Evolutionary conservation across 495 filamentous ascomycete genomes (phyloP).

Genomic region (Parathielavia hyrcaniae): DNA sequence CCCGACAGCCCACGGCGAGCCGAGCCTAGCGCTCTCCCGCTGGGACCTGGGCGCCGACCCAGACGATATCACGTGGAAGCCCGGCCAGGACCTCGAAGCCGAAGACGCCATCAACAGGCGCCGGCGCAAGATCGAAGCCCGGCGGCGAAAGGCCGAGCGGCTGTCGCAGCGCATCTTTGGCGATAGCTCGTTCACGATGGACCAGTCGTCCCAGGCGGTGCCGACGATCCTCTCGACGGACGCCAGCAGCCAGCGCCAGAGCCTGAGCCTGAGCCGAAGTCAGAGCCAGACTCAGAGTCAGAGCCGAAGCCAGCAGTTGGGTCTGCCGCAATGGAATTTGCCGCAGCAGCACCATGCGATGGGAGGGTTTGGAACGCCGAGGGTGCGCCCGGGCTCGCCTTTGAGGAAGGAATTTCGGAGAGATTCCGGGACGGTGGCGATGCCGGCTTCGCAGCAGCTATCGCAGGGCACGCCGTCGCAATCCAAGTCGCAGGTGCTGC

Average conservation of each 20-base stretch:
- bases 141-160: constrained; percentile 16
- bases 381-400: constrained; percentile 11
- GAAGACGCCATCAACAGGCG: constrained; percentile 19
- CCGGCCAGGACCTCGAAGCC: constrained; percentile 12
- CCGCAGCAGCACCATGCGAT: not conserved
- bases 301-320: not conserved
- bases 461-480: constrained; percentile 17
- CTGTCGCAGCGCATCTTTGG: constrained; percentile 22
- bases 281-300: constrained; percentile 10
- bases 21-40: constrained; percentile 14
- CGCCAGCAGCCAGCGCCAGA: constrained; percentile 5
- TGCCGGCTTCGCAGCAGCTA: not conserved
- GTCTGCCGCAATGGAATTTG: constrained; percentile 4
- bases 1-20: constrained; percentile 10
- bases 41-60: constrained; percentile 24
- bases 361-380: constrained; percentile 6
- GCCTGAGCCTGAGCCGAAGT: not conserved
- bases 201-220: not conserved
- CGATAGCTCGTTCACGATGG: constrained; percentile 1
- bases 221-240: constrained; percentile 12
- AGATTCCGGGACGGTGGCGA: constrained; percentile 3
- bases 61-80: constrained; percentile 18
- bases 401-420: constrained; percentile 11
- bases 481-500: constrained; percentile 17
- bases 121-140: constrained; percentile 14